These are phyloP conservation scores for Globisporangium uncinulatum DNA, from an alignment of 352 stramenopile genomes.

Conservation along the genomic window DNA sequence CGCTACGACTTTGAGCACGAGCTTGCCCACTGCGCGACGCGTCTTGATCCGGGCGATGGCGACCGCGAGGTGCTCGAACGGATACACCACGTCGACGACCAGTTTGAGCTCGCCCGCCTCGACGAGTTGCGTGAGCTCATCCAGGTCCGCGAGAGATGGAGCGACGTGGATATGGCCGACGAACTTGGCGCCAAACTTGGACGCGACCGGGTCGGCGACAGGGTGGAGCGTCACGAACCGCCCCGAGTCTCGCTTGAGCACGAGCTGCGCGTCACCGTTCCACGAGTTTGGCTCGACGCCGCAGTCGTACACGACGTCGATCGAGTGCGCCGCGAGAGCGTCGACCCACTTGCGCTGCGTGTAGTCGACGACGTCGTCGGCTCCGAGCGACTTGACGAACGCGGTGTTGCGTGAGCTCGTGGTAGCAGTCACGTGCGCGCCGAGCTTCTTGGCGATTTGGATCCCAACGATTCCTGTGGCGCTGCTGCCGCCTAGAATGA, in stretches of 20 bases:
- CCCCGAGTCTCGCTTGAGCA: constrained; percentile 24
- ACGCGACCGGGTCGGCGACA: too few species aligned
- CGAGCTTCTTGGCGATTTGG: constrained; percentile 51
- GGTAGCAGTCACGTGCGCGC: constrained; percentile 24
- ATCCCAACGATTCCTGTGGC: constrained; percentile 49
- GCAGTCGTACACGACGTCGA: constrained; percentile 36
- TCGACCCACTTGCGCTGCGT: constrained; percentile 32
- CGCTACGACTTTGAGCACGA: too few species aligned
- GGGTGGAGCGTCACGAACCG: too few species aligned
- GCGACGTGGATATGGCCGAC: too few species aligned
- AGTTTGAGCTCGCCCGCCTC: not conserved
- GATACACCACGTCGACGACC: not conserved
- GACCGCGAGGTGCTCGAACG: not conserved
- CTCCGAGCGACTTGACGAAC: constrained; percentile 17
- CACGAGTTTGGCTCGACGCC: constrained; percentile 23
- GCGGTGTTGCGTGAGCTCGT: not conserved
- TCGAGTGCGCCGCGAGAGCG: constrained; percentile 25
- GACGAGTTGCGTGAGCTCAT: not conserved
- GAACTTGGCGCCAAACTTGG: too few species aligned
- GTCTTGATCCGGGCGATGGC: too few species aligned
- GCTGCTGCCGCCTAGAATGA: constrained; percentile 60
- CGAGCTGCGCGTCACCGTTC: constrained; percentile 24
- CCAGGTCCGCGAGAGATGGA: too few species aligned
- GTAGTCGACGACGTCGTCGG: constrained; percentile 53
- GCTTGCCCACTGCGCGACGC: too few species aligned